These are phyloP conservation scores for Stagonosporopsis tanaceti DNA, from an alignment of 2,329 filamentous ascomycete genomes.

Conservation along the genomic window DNA sequence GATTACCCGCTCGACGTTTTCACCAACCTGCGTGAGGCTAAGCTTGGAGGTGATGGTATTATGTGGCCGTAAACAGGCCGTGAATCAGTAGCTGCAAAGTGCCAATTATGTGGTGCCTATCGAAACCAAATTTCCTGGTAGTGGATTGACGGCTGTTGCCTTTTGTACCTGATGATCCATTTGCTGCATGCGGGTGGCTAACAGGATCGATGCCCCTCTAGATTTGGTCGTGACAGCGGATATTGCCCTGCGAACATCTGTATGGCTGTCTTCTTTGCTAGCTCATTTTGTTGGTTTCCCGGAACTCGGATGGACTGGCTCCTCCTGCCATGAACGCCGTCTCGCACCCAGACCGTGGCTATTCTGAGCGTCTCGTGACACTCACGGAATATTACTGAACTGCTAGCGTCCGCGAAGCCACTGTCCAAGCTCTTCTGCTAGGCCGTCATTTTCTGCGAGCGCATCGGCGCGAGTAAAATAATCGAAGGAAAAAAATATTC, in stretches of 20 bases:
- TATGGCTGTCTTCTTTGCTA: conserved; percentile 2
- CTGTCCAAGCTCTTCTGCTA: conserved; percentile 1
- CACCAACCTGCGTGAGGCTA: conserved; percentile 37
- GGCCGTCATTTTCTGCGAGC: neutral
- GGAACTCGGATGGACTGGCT: neutral
- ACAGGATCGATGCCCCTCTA: neutral
- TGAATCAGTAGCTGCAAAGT: neutral
- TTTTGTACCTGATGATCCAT: neutral
- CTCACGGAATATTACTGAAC: neutral
- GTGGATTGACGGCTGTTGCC: neutral
- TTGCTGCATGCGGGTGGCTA: neutral
- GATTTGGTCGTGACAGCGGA: neutral
- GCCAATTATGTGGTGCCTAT: neutral
- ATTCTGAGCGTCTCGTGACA: conserved; percentile 5
- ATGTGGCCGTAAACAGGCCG: conserved; percentile 35
- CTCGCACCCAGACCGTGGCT: neutral
- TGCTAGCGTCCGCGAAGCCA: neutral
- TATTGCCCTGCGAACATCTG: neutral
- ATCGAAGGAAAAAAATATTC: neutral
- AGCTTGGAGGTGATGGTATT: conserved; percentile 30
- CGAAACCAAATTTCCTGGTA: neutral
- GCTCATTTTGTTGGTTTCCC: neutral
- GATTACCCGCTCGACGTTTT: conserved; percentile 49
- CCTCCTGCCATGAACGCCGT: neutral
- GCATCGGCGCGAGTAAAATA: conserved; percentile 1